Evolutionary conservation across 2,329 filamentous ascomycete species (phyloP).

Genomic region (Teratosphaeria viscida): DNA sequence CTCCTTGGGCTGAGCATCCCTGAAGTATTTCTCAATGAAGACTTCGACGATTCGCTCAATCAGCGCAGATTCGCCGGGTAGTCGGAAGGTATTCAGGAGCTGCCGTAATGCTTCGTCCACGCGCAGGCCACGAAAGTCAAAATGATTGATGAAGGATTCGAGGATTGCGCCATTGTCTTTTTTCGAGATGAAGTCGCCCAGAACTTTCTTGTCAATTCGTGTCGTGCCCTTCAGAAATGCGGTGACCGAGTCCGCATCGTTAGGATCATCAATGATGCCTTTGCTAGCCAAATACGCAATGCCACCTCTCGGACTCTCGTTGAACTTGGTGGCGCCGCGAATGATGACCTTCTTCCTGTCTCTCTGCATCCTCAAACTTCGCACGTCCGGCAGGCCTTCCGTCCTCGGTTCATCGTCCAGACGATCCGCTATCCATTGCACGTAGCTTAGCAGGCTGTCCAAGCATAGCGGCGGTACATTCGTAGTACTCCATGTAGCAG

Average conservation of each 20-base stretch:
- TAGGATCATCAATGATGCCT: constrained; percentile 69
- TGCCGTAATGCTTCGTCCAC: constrained; percentile 83
- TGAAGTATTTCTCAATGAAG: constrained; percentile 78
- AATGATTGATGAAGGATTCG: constrained; percentile 72
- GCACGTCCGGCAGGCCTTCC: constrained; percentile 57
- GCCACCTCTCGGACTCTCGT: constrained; percentile 84
- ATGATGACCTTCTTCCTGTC: constrained; percentile 80
- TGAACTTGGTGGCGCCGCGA: constrained; percentile 80
- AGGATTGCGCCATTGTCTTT: constrained; percentile 77
- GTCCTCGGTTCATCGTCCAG: constrained; percentile 57
- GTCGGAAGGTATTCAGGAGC: constrained; percentile 81
- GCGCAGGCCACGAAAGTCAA: constrained; percentile 76
- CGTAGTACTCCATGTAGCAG: constrained; percentile 96
- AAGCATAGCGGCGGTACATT: constrained; percentile 92
- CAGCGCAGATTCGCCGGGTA: constrained; percentile 84
- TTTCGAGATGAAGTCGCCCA: constrained; percentile 91
- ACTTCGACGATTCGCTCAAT: constrained; percentile 86
- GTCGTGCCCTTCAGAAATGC: constrained; percentile 79
- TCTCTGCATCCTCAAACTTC: constrained; percentile 58
- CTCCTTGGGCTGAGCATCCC: constrained; percentile 56
- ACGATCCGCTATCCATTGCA: constrained; percentile 84
- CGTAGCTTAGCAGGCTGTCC: constrained; percentile 79
- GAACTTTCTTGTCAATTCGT: constrained; percentile 75
- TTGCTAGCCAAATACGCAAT: constrained; percentile 76
- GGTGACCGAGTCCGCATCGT: constrained; percentile 69